phyloP scores from a whole-genome alignment of 2,329 filamentous ascomycete genomes.

The Diaporthe sp. region DNA sequence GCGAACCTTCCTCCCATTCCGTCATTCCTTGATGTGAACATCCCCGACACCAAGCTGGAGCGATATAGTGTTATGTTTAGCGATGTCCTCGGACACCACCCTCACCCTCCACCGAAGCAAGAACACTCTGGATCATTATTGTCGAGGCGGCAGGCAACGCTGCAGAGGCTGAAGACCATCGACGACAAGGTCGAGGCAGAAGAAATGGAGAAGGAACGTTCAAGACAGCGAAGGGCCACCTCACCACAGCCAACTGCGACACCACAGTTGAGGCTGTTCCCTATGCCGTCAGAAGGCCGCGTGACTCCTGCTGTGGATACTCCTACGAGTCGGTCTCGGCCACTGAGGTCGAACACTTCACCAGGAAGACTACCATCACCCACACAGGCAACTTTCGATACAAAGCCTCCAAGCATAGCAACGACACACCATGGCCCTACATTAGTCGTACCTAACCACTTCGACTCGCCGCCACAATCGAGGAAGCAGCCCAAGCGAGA shows the following conservation, averaged over 20 bases:
- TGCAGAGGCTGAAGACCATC: constrained; percentile 67
- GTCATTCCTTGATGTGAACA: constrained; percentile 76
- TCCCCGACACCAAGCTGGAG: constrained; percentile 84
- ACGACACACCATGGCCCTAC: constrained; percentile 16
- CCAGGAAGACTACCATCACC: constrained; percentile 61
- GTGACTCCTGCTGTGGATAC: constrained; percentile 36
- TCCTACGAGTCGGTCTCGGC: constrained; percentile 49
- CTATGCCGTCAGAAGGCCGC: constrained; percentile 45
- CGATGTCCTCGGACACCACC: constrained; percentile 69
- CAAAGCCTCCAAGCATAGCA: constrained; percentile 6
- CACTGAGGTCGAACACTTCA: constrained; percentile 64
- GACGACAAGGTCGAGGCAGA: constrained; percentile 51
- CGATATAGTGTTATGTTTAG: constrained; percentile 96
- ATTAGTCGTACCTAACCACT: constrained; percentile 32
- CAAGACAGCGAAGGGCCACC: constrained; percentile 55
- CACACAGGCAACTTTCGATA: constrained; percentile 47
- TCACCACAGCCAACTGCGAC: constrained; percentile 60
- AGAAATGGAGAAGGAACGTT: constrained; percentile 48
- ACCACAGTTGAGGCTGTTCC: constrained; percentile 58
- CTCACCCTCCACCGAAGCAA: constrained; percentile 41
- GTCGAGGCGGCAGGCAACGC: constrained; percentile 67
- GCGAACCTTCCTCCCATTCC: constrained; percentile 41
- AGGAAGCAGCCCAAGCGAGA: neutral
- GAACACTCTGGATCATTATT: constrained; percentile 55
- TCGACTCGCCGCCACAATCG: constrained; percentile 23